Base-by-base conservation (phyloP, 345 rosid species). In the Syzygium jambos region DNA sequence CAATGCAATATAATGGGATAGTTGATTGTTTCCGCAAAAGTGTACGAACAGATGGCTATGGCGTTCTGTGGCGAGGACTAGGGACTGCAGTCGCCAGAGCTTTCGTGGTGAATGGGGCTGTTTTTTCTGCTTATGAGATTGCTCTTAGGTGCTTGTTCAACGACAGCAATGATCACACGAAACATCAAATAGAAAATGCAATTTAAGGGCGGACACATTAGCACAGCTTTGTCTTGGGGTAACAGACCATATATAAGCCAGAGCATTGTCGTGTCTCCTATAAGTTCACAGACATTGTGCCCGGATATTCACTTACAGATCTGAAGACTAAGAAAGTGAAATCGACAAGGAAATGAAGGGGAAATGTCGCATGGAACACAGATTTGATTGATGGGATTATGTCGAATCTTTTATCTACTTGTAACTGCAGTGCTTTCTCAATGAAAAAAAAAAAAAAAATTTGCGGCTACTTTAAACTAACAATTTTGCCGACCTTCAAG, bases 71-170 rank as follows among this genome's bases (percentile, higher is more conserved):
- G 97, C 90, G 98, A 85, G 99, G 99, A 38, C 87, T 98, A n/a
- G 99, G 98, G 53, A 95, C 99, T 86, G 99, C 98, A 51, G 96
- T 98, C 52, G 91, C 97, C 83, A 93, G 98, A 92, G 99, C 99
- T 85, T 98, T 98, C 90, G 94, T 96, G 46, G 99, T 98, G 88
- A 96, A 98, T 87, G 99, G 98, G 12, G 97, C 99, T 49, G 82
- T 96, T 22, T 98, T 98, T 91, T 88, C 96, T 87, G 98, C 99
- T 52, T 95, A 96, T 53, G 99, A 96, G 91, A 92, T 92, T 51
- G 92, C 99, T 27, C 91, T 98, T 91, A 92, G 99, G 93, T 95
- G 96, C 90, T 91, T 98, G 51, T 94, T 95, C 93, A 90, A 85
- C 87, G 93, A 85, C 85, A 92, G 55, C 51, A 63, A n/a, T 4